Evolutionary conservation across 148 eudicot genomes (phyloP).

Genomic region (Arbutus unedo): DNA sequence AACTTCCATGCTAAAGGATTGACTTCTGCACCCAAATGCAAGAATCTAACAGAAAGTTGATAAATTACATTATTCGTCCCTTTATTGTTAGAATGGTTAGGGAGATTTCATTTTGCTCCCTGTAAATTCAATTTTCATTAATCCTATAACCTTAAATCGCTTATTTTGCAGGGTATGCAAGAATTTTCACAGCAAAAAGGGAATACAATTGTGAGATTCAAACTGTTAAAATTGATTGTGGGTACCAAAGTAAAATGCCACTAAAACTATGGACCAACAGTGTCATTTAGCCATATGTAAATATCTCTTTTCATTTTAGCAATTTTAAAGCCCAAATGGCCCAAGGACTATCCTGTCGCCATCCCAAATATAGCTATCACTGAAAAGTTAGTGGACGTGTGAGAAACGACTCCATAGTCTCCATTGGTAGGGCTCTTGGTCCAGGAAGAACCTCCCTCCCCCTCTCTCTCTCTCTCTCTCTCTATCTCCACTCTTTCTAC

Average conservation of each 20-base stretch:
- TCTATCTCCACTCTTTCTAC: background rate
- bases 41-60: background rate
- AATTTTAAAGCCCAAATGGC: background rate
- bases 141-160: background rate
- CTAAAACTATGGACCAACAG: background rate
- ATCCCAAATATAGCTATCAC: background rate
- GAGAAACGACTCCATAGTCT: background rate
- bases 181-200: background rate
- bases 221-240: background rate
- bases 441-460: background rate
- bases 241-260: background rate
- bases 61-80: background rate
- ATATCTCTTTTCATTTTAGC: background rate
- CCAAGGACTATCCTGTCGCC: background rate
- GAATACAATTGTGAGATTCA: background rate
- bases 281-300: background rate
- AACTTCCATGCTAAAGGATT: constrained; percentile 1
- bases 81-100: background rate
- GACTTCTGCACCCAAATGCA: background rate
- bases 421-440: background rate
- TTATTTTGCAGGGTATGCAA: background rate
- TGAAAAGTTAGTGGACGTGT: background rate
- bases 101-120: background rate
- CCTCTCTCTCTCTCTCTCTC: background rate
- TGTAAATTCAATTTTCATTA: background rate